Base-by-base conservation (phyloP, 345 rosid species). In the Theobroma cacao region DNA sequence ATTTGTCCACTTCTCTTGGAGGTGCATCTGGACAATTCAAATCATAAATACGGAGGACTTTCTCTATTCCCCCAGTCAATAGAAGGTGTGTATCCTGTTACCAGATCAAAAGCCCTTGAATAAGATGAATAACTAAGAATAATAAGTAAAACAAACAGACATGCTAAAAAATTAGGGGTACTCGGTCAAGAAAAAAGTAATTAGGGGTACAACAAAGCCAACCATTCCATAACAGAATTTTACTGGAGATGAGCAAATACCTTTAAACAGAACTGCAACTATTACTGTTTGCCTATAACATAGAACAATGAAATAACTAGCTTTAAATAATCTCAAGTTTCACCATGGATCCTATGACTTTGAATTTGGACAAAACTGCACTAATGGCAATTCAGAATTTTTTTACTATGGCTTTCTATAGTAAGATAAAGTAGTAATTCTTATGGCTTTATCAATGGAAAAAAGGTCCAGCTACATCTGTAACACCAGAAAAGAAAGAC, bases 51-150 rank as follows among this genome's bases (percentile, higher is more conserved):
- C 98, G 95, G 58, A 94, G 90, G 79, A 92, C 83, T 83, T 96
- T 96, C 93, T 94, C 99, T 72, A 90, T 13, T 64, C 98, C 99
- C 34, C 99, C 99, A n/a, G 98, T 94, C 78, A 96, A 92, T 75
- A 94, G 86, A 77, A 86, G 89, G 69, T 85, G 93, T 48, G 98
- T 89, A 81, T 94, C 98, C 99, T 96, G 87, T n/a, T 43, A 47
- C 43, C 53, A 63, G 41, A 64, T 55, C 33, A 61, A 73, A 31
- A 62, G 63, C 48, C 38, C 58, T 40, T 45, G 58, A 50, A 70
- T 55, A 8, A 70, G 64, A 76, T 38, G 6, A 48, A 70, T 18
- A 4, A 13, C 14, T 58, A 47, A 59, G 4, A 56, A 56, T 1
- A 52, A 6, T 0, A 53, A 4, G 33, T 12, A 18, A 43, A 47